A percentile compares a stretch with the other conserved stretches of the same genome.
Conservation (phyloP, 345 rosid species). For the Linum trigynum region DNA sequence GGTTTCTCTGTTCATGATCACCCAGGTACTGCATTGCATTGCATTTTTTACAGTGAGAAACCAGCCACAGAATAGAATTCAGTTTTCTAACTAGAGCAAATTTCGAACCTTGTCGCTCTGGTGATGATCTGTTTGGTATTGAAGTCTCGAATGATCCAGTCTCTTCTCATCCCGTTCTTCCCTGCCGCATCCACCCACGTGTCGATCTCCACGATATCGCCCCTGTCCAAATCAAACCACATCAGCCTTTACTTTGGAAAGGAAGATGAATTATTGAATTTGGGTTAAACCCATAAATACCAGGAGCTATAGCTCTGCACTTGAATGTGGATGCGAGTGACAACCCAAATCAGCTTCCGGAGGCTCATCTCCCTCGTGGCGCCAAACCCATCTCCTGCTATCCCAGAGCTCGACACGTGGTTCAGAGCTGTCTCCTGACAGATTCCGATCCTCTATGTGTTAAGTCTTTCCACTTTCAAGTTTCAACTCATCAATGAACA, state of each 20-base stretch:
- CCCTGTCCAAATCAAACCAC: slow-evolving; percentile 10
- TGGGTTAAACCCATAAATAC: background rate
- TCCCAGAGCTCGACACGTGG: slow-evolving; percentile 20
- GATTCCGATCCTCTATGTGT: no score
- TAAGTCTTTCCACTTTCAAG: no score
- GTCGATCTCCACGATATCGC: slow-evolving; percentile 22
- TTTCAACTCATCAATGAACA: no score
- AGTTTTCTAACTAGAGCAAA: background rate
- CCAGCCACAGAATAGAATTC: background rate
- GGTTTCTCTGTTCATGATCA: slow-evolving; percentile 21
- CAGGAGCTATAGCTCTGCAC: slow-evolving; percentile 18
- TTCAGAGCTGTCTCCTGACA: slow-evolving; percentile 18
- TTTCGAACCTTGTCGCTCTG: slow-evolving; percentile 16
- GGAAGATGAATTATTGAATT: no score
- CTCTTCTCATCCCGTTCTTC: slow-evolving; percentile 22
- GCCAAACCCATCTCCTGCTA: slow-evolving; percentile 17
- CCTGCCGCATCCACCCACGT: slow-evolving; percentile 23
- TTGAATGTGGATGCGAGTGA: slow-evolving; percentile 22
- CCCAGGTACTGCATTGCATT: slow-evolving; percentile 18
- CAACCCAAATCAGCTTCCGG: slow-evolving; percentile 19
- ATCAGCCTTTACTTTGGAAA: no score
- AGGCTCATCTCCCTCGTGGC: slow-evolving; percentile 20
- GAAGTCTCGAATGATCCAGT: slow-evolving; percentile 20
- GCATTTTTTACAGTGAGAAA: no score
- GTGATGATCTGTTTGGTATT: slow-evolving; percentile 17